phyloP scores from a whole-genome alignment of 345 rosid genomes.

The Sapria himalayana region DNA sequence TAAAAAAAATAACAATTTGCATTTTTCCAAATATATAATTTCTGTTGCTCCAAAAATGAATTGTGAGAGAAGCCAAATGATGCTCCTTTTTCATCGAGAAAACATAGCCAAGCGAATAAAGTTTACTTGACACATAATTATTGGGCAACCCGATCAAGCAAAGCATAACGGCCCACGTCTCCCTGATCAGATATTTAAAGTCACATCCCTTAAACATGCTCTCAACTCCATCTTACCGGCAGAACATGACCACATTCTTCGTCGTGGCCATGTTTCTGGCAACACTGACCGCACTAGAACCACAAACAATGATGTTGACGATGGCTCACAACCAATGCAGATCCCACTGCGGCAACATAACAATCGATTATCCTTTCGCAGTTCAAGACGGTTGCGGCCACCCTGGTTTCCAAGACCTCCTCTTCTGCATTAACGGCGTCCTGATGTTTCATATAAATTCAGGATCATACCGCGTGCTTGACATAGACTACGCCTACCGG shows the following conservation, averaged over 20 bases:
- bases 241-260: constrained; percentile 10
- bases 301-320: constrained; percentile 8
- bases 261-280: constrained; percentile 1
- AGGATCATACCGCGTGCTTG: constrained; percentile 65
- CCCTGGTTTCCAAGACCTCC: constrained; percentile 61
- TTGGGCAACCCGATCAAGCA: constrained; percentile 15
- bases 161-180: constrained; percentile 14
- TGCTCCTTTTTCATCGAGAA: too few species aligned
- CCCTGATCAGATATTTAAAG: not conserved
- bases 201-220: not conserved
- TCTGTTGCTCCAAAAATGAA: too few species aligned
- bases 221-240: not conserved
- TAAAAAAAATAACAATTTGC: too few species aligned
- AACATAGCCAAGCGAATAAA: constrained; percentile 17
- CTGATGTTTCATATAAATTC: constrained; percentile 74
- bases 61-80: too few species aligned
- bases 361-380: constrained; percentile 61
- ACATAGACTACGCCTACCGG: constrained; percentile 61
- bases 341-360: constrained; percentile 70
- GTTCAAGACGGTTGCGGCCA: constrained; percentile 70
- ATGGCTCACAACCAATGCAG: constrained; percentile 20
- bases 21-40: too few species aligned
- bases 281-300: constrained; percentile 6
- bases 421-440: constrained; percentile 66
- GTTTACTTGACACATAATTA: not conserved